Evolutionary conservation across 1,284 basidiomycete genomes (phyloP).

Genomic region (Wolfiporia cocos): DNA sequence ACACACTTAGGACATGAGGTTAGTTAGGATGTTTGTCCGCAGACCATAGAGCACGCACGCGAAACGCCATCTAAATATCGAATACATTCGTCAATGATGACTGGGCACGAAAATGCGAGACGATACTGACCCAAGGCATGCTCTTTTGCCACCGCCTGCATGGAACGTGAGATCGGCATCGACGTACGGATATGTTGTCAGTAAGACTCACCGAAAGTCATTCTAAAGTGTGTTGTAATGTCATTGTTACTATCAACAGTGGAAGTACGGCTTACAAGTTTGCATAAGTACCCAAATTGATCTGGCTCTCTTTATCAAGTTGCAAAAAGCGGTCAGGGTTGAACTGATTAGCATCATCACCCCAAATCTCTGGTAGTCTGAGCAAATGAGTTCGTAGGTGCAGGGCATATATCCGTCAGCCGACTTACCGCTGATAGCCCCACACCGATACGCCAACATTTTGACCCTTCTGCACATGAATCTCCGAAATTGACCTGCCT

Average conservation of each 20-base stretch:
- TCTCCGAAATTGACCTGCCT: conserved; percentile 26
- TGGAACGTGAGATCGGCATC: too few relatives aligned
- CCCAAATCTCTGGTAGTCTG: conserved; percentile 22
- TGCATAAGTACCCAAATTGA: conserved; percentile 35
- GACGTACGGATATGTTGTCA: too few relatives aligned
- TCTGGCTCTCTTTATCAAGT: conserved; percentile 10
- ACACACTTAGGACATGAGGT: conserved; percentile 14
- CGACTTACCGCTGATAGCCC: conserved; percentile 30
- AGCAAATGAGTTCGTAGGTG: not conserved
- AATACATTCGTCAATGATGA: too few relatives aligned
- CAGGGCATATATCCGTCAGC: not conserved
- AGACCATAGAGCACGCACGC: conserved; percentile 23
- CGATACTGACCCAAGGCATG: conserved; percentile 31
- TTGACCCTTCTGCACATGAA: conserved; percentile 29
- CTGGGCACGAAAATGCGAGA: not conserved
- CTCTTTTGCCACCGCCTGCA: conserved; percentile 36
- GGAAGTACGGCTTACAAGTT: conserved; percentile 29
- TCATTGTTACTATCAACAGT: too few relatives aligned
- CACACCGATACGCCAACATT: conserved; percentile 29
- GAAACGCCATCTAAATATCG: conserved; percentile 42
- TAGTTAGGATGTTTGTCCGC: not conserved
- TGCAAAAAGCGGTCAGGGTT: conserved; percentile 23
- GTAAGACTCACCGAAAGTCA: not conserved
- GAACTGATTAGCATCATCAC: conserved; percentile 21
- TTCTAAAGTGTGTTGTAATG: too few relatives aligned